Percentiles rank a stretch among this genome's conserved stretches.
Conservation (phyloP, 192 early-diverging fungal genomes). For the Backusella mclennaniae region DNA sequence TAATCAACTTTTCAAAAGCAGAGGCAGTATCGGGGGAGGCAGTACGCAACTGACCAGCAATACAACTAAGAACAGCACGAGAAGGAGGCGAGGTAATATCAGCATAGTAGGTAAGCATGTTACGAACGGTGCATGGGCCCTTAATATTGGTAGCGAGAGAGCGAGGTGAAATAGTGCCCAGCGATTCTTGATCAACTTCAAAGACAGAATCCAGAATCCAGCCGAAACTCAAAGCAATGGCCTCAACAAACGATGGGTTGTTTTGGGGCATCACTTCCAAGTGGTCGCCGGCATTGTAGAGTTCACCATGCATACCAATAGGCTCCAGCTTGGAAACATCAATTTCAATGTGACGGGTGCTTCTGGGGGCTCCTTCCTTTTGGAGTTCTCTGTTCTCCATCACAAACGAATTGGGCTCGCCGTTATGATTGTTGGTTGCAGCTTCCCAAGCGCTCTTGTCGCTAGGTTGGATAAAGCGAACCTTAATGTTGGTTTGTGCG, state of each 20-base stretch:
- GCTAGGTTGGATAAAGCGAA: constrained; percentile 15
- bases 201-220: constrained; percentile 51
- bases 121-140: constrained; percentile 44
- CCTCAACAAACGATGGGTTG: constrained; percentile 36
- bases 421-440: constrained; percentile 14
- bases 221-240: constrained; percentile 40
- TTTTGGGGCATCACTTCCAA: constrained; percentile 50
- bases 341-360: constrained; percentile 42
- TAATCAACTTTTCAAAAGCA: constrained; percentile 24
- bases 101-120: constrained; percentile 48
- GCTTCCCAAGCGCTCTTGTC: constrained; percentile 15
- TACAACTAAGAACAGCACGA: constrained; percentile 35
- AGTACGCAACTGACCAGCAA: constrained; percentile 35
- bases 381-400: constrained; percentile 39
- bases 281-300: constrained; percentile 53
- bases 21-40: constrained; percentile 34
- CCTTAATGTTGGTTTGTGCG: not conserved
- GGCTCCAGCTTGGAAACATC: constrained; percentile 18
- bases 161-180: constrained; percentile 31
- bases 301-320: constrained; percentile 15
- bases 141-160: constrained; percentile 46
- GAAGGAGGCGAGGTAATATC: constrained; percentile 43
- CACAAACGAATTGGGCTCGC: constrained; percentile 27
- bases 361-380: constrained; percentile 31
- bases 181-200: constrained; percentile 34